Evolutionary conservation across 2,329 filamentous ascomycete genomes (phyloP), one percentile per base, ranked within the genome.

Genomic region (Calonectria pauciramosa): DNA sequence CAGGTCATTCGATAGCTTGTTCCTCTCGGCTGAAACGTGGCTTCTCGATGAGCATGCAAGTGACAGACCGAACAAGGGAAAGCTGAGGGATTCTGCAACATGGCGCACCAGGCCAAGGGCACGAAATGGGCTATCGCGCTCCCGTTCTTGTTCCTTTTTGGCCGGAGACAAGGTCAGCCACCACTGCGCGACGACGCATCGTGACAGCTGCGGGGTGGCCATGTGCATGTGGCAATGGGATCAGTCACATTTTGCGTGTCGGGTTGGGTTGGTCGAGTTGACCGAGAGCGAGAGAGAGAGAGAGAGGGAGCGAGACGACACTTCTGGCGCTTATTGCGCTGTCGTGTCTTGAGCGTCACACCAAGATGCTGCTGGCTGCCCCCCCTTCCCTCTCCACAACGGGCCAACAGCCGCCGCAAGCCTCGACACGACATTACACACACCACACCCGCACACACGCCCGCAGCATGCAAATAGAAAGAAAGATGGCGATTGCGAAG

Each of bases 301-400:
- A 11, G 44, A 23, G 44, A 47, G n/a, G 20, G 52, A 26, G 56
- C 36, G 56, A 63, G 56, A 36, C 23, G 36, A 36, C 26, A 54
- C 64, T 67, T 54, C 30, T 67, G 64, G 64, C 64, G 64, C 64
- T 41, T 67, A 67, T 54, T 67, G 64, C 64, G 64, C 60, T 64
- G 60, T 64, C 26, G 38, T 64, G 44, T 26, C 16, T 67, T 67
- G 44, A 54, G 54, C 41, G 44, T 34, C 63, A 16, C 38, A 32
- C 28, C 63, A 51, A 23, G 20, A 38, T 38, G 34, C n/a, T 51
- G 63, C 11, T 36, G 47, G 41, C 32, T 44, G 63, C 13, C 26
- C 23, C 13, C 20, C n/a, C 28, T 13, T 49, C 41, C n/a, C 30
- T 52, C 64, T 18, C 47, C 64, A 52, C 64, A 41, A 30, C 30